Conservation (phyloP, 148 eudicot genomes). For the Nyssa sinensis region DNA sequence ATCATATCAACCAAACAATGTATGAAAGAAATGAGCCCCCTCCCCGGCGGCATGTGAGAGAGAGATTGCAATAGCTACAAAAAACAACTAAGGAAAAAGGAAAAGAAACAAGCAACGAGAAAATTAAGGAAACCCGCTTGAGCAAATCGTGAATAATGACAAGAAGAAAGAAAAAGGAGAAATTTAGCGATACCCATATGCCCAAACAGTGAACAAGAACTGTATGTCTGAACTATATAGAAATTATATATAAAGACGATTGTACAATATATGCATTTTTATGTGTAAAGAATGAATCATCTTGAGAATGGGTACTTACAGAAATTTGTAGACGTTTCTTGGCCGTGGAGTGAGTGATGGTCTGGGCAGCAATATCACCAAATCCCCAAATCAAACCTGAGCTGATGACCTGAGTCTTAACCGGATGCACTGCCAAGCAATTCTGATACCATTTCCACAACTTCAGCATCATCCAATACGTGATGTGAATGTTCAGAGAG, state of each 20-base stretch:
- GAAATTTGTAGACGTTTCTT: conserved; percentile 24
- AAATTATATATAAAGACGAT: neutral
- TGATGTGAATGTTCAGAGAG: neutral
- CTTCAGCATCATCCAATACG: conserved; percentile 50
- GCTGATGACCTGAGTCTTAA: conserved; percentile 89
- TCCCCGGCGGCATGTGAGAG: too few species aligned
- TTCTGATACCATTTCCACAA: conserved; percentile 93
- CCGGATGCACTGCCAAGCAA: conserved; percentile 75
- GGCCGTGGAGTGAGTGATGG: conserved; percentile 59
- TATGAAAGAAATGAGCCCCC: neutral
- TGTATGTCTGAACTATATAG: neutral
- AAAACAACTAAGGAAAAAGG: neutral
- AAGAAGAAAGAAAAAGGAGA: neutral
- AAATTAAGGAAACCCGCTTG: neutral
- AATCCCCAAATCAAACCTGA: conserved; percentile 89
- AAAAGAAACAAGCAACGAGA: neutral
- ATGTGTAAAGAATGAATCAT: neutral
- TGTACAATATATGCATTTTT: neutral
- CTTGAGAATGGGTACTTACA: conserved; percentile 27
- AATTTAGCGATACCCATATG: conserved; percentile 10
- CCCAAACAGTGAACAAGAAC: neutral
- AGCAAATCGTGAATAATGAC: neutral
- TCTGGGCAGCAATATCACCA: conserved; percentile 87
- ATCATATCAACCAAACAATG: conserved; percentile 2
- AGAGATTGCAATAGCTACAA: neutral